Conservation (phyloP, 2,329 filamentous ascomycete species). For the Lachnellula willkommii region DNA sequence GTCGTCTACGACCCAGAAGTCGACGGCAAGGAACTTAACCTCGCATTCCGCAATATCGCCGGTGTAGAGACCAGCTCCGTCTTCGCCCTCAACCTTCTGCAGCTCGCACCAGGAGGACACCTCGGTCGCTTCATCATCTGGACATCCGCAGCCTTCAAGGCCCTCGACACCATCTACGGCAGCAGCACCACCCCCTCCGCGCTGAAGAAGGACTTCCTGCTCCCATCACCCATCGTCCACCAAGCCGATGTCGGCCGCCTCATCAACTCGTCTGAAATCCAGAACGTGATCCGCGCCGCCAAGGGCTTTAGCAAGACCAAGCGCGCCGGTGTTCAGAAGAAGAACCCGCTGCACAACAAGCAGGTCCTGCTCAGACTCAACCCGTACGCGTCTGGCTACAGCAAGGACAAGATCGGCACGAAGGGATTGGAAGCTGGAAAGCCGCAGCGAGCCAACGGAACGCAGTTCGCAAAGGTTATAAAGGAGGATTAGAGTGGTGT, state of each 20-base stretch:
- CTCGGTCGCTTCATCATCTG: conserved; percentile 98
- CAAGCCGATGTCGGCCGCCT: conserved; percentile 95
- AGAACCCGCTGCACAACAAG: conserved; percentile 99
- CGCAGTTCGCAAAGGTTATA: conserved; percentile 38
- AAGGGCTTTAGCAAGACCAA: conserved; percentile 88
- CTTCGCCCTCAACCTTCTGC: conserved; percentile 93
- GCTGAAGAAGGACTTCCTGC: conserved; percentile 98
- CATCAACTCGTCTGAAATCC: conserved; percentile 99
- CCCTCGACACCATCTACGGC: conserved; percentile 95
- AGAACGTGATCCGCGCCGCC: conserved; percentile 87
- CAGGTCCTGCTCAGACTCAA: conserved; percentile 98
- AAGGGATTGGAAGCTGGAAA: conserved; percentile 59
- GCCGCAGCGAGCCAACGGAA: conserved; percentile 39
- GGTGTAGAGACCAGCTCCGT: conserved; percentile 96
- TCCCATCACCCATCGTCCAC: conserved; percentile 85
- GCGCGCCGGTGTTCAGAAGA: conserved; percentile 92
- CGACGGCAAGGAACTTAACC: conserved; percentile 90
- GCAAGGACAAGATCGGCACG: conserved; percentile 77
- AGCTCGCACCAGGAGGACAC: conserved; percentile 98
- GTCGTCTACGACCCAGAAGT: conserved; percentile 95
- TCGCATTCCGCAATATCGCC: conserved; percentile 97
- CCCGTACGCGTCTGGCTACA: conserved; percentile 90
- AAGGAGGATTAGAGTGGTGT: conserved; percentile 43
- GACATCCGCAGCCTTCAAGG: conserved; percentile 95
- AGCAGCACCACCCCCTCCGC: conserved; percentile 82